Percentiles rank a stretch among this genome's conserved stretches.
Evolutionary conservation across 2,329 filamentous ascomycete species (phyloP).

Genomic region (Fusarium sp.): DNA sequence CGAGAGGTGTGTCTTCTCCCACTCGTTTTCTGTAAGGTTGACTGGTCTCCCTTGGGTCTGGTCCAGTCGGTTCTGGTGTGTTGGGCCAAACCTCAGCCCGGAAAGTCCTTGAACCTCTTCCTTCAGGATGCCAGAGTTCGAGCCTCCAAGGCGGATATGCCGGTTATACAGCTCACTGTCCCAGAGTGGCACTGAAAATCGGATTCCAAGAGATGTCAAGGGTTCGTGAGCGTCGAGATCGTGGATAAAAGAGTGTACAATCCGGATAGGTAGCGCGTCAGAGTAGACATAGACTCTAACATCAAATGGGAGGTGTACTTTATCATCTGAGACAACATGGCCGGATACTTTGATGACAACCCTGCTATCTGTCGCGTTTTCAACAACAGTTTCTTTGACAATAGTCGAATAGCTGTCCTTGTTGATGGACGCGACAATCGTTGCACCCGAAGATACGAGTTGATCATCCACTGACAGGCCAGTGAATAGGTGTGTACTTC

Average conservation of each 20-base stretch:
- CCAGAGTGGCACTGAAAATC: slow-evolving; percentile 68
- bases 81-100: slow-evolving; percentile 70
- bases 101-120: slow-evolving; percentile 74
- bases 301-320: slow-evolving; percentile 35
- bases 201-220: slow-evolving; percentile 69
- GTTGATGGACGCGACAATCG: slow-evolving; percentile 34
- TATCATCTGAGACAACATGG: background rate
- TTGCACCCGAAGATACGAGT: slow-evolving; percentile 22
- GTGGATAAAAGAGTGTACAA: slow-evolving; percentile 70
- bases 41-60: slow-evolving; percentile 65
- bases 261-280: slow-evolving; percentile 66
- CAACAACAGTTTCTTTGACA: slow-evolving; percentile 7
- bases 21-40: slow-evolving; percentile 9
- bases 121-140: slow-evolving; percentile 67
- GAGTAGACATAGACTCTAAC: slow-evolving; percentile 68
- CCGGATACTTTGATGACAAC: slow-evolving; percentile 36
- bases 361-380: slow-evolving; percentile 27
- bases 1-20: slow-evolving; percentile 50
- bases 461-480: slow-evolving; percentile 8
- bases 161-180: slow-evolving; percentile 70
- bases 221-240: slow-evolving; percentile 64
- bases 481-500: slow-evolving; percentile 17
- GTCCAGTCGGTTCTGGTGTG: slow-evolving; percentile 62
- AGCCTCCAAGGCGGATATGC: slow-evolving; percentile 70
- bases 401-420: slow-evolving; percentile 26